Conservation (phyloP, 306 rosid genomes). For the Prinsepia uniflora region DNA sequence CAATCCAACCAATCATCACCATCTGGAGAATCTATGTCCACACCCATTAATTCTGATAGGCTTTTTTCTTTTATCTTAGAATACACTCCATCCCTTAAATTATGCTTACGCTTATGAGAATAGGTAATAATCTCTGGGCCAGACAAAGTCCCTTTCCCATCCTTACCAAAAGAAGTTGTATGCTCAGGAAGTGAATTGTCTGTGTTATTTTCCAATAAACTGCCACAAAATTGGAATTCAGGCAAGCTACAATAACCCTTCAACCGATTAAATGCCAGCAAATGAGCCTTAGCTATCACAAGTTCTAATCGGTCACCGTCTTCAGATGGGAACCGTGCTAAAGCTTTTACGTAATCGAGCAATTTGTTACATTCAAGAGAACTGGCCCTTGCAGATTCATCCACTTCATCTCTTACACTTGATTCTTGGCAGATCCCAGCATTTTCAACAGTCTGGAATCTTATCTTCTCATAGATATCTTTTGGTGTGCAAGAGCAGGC, state of each 20-base stretch:
- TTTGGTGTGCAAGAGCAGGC: slow-evolving; percentile 73
- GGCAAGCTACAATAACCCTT: slow-evolving; percentile 74
- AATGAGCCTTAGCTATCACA: slow-evolving; percentile 76
- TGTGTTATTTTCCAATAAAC: slow-evolving; percentile 45
- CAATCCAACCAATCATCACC: slow-evolving; percentile 47
- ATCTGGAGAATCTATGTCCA: slow-evolving; percentile 40
- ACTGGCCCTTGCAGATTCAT: slow-evolving; percentile 48
- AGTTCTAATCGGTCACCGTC: slow-evolving; percentile 62
- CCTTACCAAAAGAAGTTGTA: slow-evolving; percentile 30
- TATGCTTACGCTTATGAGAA: slow-evolving; percentile 69
- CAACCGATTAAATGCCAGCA: slow-evolving; percentile 63
- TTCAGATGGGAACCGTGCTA: slow-evolving; percentile 57
- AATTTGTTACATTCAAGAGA: slow-evolving; percentile 59
- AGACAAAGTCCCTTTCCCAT: slow-evolving; percentile 38
- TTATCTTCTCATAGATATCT: slow-evolving; percentile 47
- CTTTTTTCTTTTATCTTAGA: slow-evolving; percentile 64
- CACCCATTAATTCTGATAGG: slow-evolving; percentile 69
- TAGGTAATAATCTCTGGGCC: slow-evolving; percentile 37
- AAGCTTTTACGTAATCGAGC: slow-evolving; percentile 44
- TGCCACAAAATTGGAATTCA: slow-evolving; percentile 63
- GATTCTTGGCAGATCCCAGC: slow-evolving; percentile 64
- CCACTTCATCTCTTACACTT: slow-evolving; percentile 44
- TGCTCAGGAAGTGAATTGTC: slow-evolving; percentile 30
- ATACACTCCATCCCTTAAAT: slow-evolving; percentile 50
- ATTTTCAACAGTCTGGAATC: slow-evolving; percentile 66